Percentiles rank a stretch among this genome's conserved stretches.
phyloP scores from a whole-genome alignment of 192 early-diverging fungal species.

The Lobosporangium transversale region DNA sequence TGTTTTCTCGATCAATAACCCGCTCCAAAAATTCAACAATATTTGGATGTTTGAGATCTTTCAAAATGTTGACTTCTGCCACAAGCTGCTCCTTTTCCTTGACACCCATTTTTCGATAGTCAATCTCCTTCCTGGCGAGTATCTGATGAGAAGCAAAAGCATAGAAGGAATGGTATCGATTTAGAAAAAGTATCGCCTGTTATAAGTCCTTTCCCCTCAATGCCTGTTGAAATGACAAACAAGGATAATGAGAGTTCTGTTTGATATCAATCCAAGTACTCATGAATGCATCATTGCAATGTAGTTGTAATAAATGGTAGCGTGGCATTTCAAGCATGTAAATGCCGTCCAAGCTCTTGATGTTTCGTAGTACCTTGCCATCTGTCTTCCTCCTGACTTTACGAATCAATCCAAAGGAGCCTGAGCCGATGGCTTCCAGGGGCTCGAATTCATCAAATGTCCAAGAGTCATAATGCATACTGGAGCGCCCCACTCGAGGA shows the following conservation, averaged over 20 bases:
- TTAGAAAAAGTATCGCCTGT: no score
- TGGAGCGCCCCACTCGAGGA: not conserved
- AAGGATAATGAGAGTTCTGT: no score
- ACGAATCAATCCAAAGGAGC: slow-evolving; percentile 78
- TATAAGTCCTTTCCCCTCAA: no score
- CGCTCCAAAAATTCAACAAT: slow-evolving; percentile 80
- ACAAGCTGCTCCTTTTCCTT: slow-evolving; percentile 80
- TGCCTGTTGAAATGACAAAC: no score
- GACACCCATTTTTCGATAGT: slow-evolving; percentile 79
- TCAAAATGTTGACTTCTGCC: slow-evolving; percentile 77
- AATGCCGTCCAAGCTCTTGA: no score
- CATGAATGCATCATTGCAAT: no score
- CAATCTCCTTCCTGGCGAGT: slow-evolving; percentile 82
- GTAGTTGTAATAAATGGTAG: no score
- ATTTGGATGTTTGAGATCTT: slow-evolving; percentile 76
- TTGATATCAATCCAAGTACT: no score
- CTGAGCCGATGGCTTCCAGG: slow-evolving; percentile 73
- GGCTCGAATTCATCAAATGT: slow-evolving; percentile 66
- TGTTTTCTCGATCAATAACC: slow-evolving; percentile 70
- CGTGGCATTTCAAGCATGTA: no score
- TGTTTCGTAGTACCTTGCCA: slow-evolving; percentile 75
- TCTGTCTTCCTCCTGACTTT: slow-evolving; percentile 72
- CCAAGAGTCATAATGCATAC: slow-evolving; percentile 20
- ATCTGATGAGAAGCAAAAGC: slow-evolving; percentile 53
- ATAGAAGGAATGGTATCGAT: not conserved